These are phyloP conservation scores for Magnaporthiopsis rhizophila DNA, from an alignment of 2,329 filamentous ascomycete genomes.

Conservation along the genomic window DNA sequence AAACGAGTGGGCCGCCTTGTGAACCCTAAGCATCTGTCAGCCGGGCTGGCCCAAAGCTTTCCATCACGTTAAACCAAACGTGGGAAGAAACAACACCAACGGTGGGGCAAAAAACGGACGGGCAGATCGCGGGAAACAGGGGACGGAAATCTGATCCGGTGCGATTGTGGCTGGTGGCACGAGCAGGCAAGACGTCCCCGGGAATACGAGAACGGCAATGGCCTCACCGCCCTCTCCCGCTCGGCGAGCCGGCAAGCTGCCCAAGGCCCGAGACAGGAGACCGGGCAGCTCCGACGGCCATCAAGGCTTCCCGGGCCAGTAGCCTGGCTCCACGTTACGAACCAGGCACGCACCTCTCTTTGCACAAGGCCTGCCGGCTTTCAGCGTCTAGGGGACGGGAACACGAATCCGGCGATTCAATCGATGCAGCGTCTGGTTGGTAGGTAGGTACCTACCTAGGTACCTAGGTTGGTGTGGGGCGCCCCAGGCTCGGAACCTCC, in stretches of 20 bases:
- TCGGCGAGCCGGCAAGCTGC: not conserved
- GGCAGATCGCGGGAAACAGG: not conserved
- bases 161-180: not conserved
- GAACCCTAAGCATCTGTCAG: no score
- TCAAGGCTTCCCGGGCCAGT: not conserved
- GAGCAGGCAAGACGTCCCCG: not conserved
- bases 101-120: not conserved
- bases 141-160: not conserved
- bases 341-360: no score
- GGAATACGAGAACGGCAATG: not conserved
- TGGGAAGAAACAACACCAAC: not conserved
- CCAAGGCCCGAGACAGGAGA: not conserved
- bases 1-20: no score
- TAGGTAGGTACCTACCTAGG: no score
- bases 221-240: not conserved
- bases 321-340: no score
- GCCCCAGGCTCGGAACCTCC: not conserved
- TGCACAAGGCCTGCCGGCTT: no score
- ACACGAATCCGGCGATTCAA: not conserved
- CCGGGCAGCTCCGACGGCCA: not conserved
- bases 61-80: not conserved
- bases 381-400: no score
- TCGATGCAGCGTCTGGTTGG: not conserved
- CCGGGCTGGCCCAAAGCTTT: no score
- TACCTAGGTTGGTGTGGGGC: not conserved